Evolutionary conservation across 345 rosid species (phyloP).

Genomic region (Lepidium africanum): DNA sequence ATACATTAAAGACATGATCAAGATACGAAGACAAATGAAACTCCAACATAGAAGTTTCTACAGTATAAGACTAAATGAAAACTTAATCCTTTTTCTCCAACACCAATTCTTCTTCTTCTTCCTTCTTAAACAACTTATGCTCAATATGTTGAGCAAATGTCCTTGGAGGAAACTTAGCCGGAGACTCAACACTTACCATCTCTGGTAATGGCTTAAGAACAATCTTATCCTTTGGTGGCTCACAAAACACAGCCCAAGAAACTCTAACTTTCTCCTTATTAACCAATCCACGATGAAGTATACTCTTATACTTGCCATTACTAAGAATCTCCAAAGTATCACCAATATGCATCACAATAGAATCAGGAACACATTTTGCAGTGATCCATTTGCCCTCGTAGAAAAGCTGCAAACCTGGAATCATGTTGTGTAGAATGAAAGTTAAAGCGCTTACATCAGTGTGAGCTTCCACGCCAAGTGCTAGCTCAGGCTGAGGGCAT

Average conservation of each 20-base stretch:
- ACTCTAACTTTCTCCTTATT: slow-evolving; percentile 94
- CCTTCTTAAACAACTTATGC: slow-evolving; percentile 76
- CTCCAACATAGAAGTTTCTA: not conserved
- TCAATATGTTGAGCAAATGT: slow-evolving; percentile 79
- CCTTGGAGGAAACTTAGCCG: slow-evolving; percentile 79
- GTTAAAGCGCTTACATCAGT: slow-evolving; percentile 88
- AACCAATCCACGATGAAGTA: slow-evolving; percentile 85
- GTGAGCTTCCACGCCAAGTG: slow-evolving; percentile 97
- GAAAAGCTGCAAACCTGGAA: slow-evolving; percentile 88
- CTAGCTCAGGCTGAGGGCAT: slow-evolving; percentile 95
- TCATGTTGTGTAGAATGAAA: slow-evolving; percentile 98
- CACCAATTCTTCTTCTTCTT: slow-evolving; percentile 35
- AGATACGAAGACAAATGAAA: not conserved
- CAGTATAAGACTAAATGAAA: not conserved
- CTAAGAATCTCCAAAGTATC: slow-evolving; percentile 90
- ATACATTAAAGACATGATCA: not conserved
- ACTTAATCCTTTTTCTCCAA: not conserved
- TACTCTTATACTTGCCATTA: slow-evolving; percentile 88
- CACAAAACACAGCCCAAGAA: slow-evolving; percentile 97
- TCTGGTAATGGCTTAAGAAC: slow-evolving; percentile 75
- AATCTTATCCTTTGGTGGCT: slow-evolving; percentile 92
- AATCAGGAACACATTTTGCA: slow-evolving; percentile 88
- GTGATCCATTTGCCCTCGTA: slow-evolving; percentile 74
- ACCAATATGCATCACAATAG: slow-evolving; percentile 91
- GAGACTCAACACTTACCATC: slow-evolving; percentile 55